Evolutionary conservation across 192 early-diverging fungal genomes (phyloP).

Genomic region (Coemansia asiatica): DNA sequence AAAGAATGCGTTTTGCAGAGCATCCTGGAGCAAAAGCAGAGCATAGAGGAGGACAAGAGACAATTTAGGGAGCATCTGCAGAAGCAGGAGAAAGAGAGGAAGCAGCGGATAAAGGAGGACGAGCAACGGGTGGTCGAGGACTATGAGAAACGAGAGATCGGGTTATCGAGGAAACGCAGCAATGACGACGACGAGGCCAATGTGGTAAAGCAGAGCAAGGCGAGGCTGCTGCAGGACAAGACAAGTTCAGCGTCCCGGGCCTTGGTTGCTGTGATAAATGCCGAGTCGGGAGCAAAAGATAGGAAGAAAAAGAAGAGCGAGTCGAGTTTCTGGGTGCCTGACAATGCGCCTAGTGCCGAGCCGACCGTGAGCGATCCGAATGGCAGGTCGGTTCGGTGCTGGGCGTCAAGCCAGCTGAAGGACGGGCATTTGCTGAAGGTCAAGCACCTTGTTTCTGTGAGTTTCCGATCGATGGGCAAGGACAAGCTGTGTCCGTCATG

Average conservation of each 20-base stretch:
- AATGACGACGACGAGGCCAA: background rate
- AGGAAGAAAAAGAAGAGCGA: background rate
- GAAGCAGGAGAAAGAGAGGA: slow-evolving; percentile 4
- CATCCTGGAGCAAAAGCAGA: slow-evolving; percentile 81
- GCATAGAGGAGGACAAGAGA: slow-evolving; percentile 58
- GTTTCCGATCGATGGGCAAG: slow-evolving; percentile 14
- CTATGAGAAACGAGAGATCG: slow-evolving; percentile 13
- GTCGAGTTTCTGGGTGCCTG: slow-evolving; percentile 47
- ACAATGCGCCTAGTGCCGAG: slow-evolving; percentile 27
- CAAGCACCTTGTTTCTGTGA: slow-evolving; percentile 29
- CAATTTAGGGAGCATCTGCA: slow-evolving; percentile 52
- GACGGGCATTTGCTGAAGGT: slow-evolving; percentile 23
- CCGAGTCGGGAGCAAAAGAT: background rate
- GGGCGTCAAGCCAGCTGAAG: slow-evolving; percentile 3
- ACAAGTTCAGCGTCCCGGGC: background rate
- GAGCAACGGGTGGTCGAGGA: slow-evolving; percentile 15
- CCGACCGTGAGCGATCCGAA: slow-evolving; percentile 14
- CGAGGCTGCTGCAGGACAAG: slow-evolving; percentile 19
- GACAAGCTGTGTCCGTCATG: slow-evolving; percentile 50
- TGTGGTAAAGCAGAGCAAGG: slow-evolving; percentile 15
- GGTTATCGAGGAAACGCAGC: slow-evolving; percentile 9
- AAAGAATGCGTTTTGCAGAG: slow-evolving; percentile 85
- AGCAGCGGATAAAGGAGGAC: background rate
- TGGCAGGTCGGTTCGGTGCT: slow-evolving; percentile 19
- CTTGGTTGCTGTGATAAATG: background rate